Percentiles rank a stretch among this genome's conserved stretches.
Conservation (phyloP, 305 asterid genomes). For the Fraxinus nigra region DNA sequence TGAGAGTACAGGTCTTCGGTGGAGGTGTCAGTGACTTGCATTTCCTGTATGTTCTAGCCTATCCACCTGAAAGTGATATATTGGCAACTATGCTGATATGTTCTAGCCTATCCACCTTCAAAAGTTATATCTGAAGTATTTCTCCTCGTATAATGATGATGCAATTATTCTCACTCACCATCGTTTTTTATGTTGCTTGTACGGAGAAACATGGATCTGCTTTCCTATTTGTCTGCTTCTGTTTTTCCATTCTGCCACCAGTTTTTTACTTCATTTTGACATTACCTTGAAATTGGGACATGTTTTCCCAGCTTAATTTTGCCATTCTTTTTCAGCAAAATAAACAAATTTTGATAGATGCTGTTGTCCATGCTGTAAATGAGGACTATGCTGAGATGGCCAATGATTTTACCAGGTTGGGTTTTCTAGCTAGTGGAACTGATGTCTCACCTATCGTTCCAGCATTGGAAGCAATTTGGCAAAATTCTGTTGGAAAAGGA, state of each 20-base stretch:
- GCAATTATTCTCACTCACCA: background rate
- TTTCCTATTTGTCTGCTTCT: conserved; percentile 13
- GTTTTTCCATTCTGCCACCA: conserved; percentile 10
- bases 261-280: background rate
- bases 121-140: background rate
- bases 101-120: background rate
- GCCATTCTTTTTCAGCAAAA: conserved; percentile 65
- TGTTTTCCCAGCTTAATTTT: conserved; percentile 15
- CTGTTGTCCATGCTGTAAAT: conserved; percentile 98
- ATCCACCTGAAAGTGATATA: background rate
- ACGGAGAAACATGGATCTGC: conserved; percentile 1
- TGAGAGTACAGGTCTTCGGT: background rate
- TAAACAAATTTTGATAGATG: conserved; percentile 93
- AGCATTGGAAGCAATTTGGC: conserved; percentile 98
- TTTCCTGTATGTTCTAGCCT: background rate
- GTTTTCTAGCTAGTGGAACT: conserved; percentile 93
- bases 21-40: background rate
- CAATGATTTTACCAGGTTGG: conserved; percentile 96
- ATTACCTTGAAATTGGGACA: conserved; percentile 8
- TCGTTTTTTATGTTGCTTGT: background rate
- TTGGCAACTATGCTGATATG: background rate
- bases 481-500: conserved; percentile 91
- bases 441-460: conserved; percentile 96
- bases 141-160: background rate
- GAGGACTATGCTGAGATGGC: conserved; percentile 99